Evolutionary conservation across 805 yeast species (phyloP).

Genomic region (Priceomyces castillae): DNA sequence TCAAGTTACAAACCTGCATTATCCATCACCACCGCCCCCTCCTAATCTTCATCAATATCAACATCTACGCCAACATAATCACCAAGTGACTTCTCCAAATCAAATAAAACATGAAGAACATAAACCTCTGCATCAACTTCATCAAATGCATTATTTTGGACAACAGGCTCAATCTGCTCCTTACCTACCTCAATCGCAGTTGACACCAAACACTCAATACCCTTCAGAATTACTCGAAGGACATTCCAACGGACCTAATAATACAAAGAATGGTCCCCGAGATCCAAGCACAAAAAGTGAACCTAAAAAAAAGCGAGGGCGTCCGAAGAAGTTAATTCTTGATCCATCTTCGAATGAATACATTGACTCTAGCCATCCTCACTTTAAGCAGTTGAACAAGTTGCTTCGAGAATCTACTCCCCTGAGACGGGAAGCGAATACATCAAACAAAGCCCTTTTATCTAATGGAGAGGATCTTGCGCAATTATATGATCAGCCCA

Average conservation of each 20-base stretch:
- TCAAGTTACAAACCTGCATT: slow-evolving; percentile 5
- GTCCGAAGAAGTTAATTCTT: slow-evolving; percentile 40
- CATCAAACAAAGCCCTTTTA: background rate
- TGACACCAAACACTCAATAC: background rate
- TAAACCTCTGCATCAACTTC: slow-evolving; percentile 3
- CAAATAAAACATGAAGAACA: background rate
- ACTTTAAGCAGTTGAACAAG: slow-evolving; percentile 39
- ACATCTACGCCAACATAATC: slow-evolving; percentile 8
- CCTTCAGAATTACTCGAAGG: background rate
- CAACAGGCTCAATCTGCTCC: background rate
- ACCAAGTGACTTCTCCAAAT: slow-evolving; percentile 1
- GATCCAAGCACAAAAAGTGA: background rate
- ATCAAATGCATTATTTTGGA: slow-evolving; percentile 21
- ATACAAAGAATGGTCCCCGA: background rate
- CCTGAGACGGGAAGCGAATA: background rate
- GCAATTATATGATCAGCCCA: slow-evolving; percentile 27
- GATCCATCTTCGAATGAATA: slow-evolving; percentile 42
- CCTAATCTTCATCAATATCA: slow-evolving; percentile 10
- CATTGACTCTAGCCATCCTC: slow-evolving; percentile 41
- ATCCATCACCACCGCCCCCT: background rate
- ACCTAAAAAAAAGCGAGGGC: slow-evolving; percentile 37
- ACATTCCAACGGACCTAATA: background rate
- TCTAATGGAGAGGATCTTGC: slow-evolving; percentile 11
- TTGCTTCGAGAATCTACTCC: slow-evolving; percentile 13
- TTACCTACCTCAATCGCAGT: background rate